These are phyloP conservation scores for Eucalyptus pauciflora DNA, from an alignment of 345 rosid genomes.

Conservation along the genomic window DNA sequence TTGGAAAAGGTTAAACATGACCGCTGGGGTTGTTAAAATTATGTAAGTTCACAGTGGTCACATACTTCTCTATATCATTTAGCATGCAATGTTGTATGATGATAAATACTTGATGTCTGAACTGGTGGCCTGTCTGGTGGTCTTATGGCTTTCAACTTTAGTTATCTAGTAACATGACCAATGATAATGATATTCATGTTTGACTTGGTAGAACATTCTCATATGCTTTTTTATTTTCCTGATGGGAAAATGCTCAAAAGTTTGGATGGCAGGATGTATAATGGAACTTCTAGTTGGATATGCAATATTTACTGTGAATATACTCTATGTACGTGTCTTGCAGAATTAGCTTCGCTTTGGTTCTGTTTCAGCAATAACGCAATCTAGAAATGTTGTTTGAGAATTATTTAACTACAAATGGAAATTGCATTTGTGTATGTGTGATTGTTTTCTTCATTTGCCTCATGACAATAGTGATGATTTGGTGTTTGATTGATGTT, in stretches of 20 bases:
- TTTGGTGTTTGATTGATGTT: not conserved
- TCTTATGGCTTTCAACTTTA: not conserved
- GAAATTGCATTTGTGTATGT: not conserved
- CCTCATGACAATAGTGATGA: not conserved
- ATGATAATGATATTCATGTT: not conserved
- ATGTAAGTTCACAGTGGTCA: not conserved
- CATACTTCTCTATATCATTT: not conserved
- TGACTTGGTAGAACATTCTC: not conserved
- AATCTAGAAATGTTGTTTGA: not conserved
- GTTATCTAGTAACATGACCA: not conserved
- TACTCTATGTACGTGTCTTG: not conserved
- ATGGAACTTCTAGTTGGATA: not conserved
- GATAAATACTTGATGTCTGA: not conserved
- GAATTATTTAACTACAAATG: not conserved
- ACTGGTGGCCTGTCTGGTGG: not conserved
- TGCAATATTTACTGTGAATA: not conserved
- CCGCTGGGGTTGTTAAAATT: not conserved
- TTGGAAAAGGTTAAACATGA: not conserved
- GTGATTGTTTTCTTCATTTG: not conserved
- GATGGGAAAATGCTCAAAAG: not conserved
- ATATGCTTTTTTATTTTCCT: not conserved
- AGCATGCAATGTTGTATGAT: not conserved
- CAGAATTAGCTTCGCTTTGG: not conserved
- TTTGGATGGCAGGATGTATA: not conserved
- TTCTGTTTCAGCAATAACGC: not conserved